Percentiles rank a stretch among this genome's conserved stretches.
These are phyloP conservation scores for Paxillus ammoniavirescens DNA, from an alignment of 768 basidiomycete genomes.

Conservation along the genomic window DNA sequence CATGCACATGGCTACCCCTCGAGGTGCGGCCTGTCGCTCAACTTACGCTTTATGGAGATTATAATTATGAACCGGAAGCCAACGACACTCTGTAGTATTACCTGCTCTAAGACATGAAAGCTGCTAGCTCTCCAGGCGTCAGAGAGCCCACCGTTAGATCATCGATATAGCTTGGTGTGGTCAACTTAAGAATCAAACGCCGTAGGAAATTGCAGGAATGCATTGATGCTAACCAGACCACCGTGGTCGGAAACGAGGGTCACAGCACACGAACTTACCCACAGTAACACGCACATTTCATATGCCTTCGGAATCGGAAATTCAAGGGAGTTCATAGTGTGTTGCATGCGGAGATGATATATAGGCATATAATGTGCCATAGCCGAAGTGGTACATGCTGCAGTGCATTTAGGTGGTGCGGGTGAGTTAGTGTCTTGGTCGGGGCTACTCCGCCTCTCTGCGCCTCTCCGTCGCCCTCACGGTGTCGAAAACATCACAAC, in stretches of 20 bases:
- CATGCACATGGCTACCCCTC: not conserved
- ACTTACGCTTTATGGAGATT: too few species aligned
- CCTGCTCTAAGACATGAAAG: not conserved
- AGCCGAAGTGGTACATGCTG: constrained; percentile 24
- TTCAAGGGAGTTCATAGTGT: constrained; percentile 2
- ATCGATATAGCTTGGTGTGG: too few species aligned
- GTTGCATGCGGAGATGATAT: constrained; percentile 17
- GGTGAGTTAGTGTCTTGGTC: constrained; percentile 3
- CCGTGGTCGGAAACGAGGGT: too few species aligned
- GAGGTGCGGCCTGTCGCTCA: too few species aligned
- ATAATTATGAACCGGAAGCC: too few species aligned
- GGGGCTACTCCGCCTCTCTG: constrained; percentile 14
- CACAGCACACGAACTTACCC: too few species aligned
- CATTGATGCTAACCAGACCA: too few species aligned
- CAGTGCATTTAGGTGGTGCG: constrained; percentile 9
- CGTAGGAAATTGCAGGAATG: too few species aligned
- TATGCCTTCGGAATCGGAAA: not conserved
- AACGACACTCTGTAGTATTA: too few species aligned
- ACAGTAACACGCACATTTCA: not conserved
- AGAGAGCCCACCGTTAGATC: too few species aligned
- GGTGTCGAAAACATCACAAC: constrained; percentile 1
- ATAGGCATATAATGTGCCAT: constrained; percentile 15
- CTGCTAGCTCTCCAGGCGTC: not conserved
- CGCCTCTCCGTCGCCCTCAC: constrained; percentile 5
- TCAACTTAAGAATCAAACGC: not conserved